These are phyloP conservation scores for Oryza longistaminata DNA, from an alignment of 176 grass and related monocot genomes.

Conservation along the genomic window DNA sequence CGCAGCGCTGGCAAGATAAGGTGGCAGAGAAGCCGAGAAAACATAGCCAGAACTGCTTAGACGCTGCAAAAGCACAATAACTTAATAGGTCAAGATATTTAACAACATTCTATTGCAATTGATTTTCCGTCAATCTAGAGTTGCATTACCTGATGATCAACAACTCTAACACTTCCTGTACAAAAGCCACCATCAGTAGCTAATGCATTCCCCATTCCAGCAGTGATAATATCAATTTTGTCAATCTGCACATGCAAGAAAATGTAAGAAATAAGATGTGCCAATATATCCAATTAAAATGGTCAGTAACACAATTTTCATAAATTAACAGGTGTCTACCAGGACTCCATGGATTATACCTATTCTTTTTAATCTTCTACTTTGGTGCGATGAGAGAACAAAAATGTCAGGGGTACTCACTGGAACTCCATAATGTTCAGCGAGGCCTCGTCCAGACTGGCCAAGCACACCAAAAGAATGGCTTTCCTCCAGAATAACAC, in stretches of 20 bases:
- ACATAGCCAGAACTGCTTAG: constrained; percentile 93
- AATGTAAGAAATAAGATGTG: constrained; percentile 27
- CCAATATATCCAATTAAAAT: constrained; percentile 20
- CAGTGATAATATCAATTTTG: constrained; percentile 97
- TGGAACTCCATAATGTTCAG: constrained; percentile 85
- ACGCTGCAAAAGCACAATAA: constrained; percentile 57
- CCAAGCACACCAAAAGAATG: constrained; percentile 99
- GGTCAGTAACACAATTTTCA: not conserved
- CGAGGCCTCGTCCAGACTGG: constrained; percentile 85
- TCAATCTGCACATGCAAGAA: constrained; percentile 68
- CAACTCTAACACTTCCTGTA: constrained; percentile 88
- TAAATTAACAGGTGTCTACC: not conserved
- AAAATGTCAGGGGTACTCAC: constrained; percentile 42
- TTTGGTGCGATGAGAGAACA: not conserved
- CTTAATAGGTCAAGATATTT: constrained; percentile 35
- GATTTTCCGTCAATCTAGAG: constrained; percentile 21
- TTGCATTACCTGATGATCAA: constrained; percentile 88
- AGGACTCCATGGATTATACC: constrained; percentile 17
- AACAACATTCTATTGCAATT: constrained; percentile 22
- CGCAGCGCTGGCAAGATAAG: constrained; percentile 86
- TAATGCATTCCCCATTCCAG: constrained; percentile 96
- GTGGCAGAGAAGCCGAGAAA: constrained; percentile 94
- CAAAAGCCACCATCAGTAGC: constrained; percentile 96
- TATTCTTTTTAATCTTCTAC: constrained; percentile 4
- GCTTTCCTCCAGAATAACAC: constrained; percentile 85